Conservation (phyloP, 192 early-diverging fungal genomes). For the Anaeromyces robustus region DNA sequence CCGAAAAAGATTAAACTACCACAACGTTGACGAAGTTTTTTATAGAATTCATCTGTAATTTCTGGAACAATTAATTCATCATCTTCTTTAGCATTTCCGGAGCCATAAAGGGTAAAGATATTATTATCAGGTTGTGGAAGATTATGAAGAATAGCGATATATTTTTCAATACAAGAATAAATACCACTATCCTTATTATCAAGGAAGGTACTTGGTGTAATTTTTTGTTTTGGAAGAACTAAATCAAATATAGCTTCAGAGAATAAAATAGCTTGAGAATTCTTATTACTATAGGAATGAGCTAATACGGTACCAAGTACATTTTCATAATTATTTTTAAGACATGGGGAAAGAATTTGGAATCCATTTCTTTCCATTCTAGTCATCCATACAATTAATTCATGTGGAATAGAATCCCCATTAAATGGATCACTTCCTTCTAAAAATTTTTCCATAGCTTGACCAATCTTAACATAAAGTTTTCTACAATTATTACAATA, state of each 20-base stretch:
- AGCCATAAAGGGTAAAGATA: slow-evolving; percentile 2
- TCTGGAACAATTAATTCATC: slow-evolving; percentile 15
- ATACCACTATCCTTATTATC: background rate
- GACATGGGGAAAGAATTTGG: slow-evolving; percentile 18
- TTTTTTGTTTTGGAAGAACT: slow-evolving; percentile 11
- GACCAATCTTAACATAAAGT: slow-evolving; percentile 15
- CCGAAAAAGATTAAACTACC: slow-evolving; percentile 29
- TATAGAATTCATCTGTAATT: slow-evolving; percentile 10
- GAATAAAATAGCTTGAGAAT: slow-evolving; percentile 7
- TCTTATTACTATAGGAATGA: slow-evolving; percentile 13
- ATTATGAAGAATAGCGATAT: slow-evolving; percentile 8
- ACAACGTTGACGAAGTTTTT: slow-evolving; percentile 17
- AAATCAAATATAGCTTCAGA: slow-evolving; percentile 14
- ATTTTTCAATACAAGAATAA: slow-evolving; percentile 15
- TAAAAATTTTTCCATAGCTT: slow-evolving; percentile 20
- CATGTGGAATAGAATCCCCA: slow-evolving; percentile 9
- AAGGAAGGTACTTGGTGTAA: slow-evolving; percentile 1
- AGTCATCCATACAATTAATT: slow-evolving; percentile 18
- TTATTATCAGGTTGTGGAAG: slow-evolving; percentile 3
- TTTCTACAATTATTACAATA: slow-evolving; percentile 2
- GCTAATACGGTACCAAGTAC: slow-evolving; percentile 25
- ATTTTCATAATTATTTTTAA: slow-evolving; percentile 25
- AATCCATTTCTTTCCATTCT: slow-evolving; percentile 16
- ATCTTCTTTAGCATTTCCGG: slow-evolving; percentile 8
- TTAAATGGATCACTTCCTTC: slow-evolving; percentile 20